Evolutionary conservation across 768 basidiomycete species (phyloP), one percentile per base, ranked within the genome.

Genomic region (Rhodotorula kratochvilovae): DNA sequence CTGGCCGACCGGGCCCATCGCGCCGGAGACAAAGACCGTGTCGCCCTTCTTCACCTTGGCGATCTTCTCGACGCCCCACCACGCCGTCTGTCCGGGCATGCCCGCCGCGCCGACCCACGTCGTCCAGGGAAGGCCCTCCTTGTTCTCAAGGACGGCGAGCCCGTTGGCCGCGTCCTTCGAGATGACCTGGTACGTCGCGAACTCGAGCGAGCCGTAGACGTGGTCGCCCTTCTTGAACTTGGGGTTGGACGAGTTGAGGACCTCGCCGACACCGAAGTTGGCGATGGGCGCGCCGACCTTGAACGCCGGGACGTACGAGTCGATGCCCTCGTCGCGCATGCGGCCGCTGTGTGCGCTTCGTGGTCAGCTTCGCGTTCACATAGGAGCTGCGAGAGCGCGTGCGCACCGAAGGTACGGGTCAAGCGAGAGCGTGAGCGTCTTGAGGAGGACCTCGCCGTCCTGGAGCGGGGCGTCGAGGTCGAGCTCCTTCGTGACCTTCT

Each of bases 21-120:
- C 78, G n/a, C 74, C 73, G 13, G 68, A 65, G 7, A 66, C 57
- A 71, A 85, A 87, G 16, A 81, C 83, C 1, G 80, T 81, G 67
- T 87, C 85, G 12, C 86, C 86, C 82, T 84, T 84, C 84, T 84
- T 81, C 8, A 82, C 77, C 57, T 79, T 69, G 8, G 80, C 76
- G 61, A 78, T 79, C 68, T 81, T 74, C 81, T 79, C 84, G 83
- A 76, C 29, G 6, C 70, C 75, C 31, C 51, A 61, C 84, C 86
- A 17, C 69, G 81, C 63, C 74, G 75, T 69, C 77, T 81, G 77
- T 15, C 79, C 80, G 16, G 80, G 79, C 79, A 81, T 80, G n/a
- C 81, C 80, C 1, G 77, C 77, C 2, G 77, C 76, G 16, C 78
- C 76, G 42, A 77, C 35, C 67, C 63, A 70, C 35, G 54, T 58